Base-by-base conservation (phyloP, 1,284 basidiomycete species). In the Filobasidium uniguttulatum region DNA sequence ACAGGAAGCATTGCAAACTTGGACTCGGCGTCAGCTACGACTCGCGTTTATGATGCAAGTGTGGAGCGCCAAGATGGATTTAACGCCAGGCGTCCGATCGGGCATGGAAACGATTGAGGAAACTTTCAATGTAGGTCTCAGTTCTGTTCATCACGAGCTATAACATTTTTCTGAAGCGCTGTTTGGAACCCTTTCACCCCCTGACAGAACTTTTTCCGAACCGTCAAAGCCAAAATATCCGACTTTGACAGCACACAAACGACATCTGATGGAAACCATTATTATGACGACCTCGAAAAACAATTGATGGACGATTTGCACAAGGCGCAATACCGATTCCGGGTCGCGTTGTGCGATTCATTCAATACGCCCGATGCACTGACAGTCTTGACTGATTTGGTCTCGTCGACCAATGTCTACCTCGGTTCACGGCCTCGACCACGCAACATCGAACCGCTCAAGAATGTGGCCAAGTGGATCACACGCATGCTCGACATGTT, bases 61-160 rank as follows among this genome's bases (percentile, higher is more conserved):
- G 19, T 99, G 94, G 94, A 88, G 84, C 64, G 76, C 83, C 34
- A 86, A 85, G 62, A 79, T 97, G 57, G 94, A 99, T 70, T 96
- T 97, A 68, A 93, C 89, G 43, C 84, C 91, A 61, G 83, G 83
- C 26, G 72, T 86, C 22, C 73, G 85, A 46, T 80, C 81, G 20
- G 93, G 97, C 72, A 89, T 96, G 40, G 81, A 82, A 60, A 82
- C 77, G 52, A 78, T 89, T 50, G 94, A 99, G 70, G 75, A 75
- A 17, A 79, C 81, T 6, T 78, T 98, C 61, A 93, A 96, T 69
- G 89, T 91, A 61, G 63, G 81, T 67, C 10, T 23, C 14, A 15
- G 34, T 8, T n/a, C 6, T 43, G 26, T 28, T n/a, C n/a, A n/a
- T n/a, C n/a, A n/a, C n/a, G n/a, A n/a, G n/a, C n/a, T n/a, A n/a